Percentiles rank a stretch among this genome's conserved stretches.
Evolutionary conservation across 257 asterid species (phyloP).

Genomic region (Forsythia suspensa): DNA sequence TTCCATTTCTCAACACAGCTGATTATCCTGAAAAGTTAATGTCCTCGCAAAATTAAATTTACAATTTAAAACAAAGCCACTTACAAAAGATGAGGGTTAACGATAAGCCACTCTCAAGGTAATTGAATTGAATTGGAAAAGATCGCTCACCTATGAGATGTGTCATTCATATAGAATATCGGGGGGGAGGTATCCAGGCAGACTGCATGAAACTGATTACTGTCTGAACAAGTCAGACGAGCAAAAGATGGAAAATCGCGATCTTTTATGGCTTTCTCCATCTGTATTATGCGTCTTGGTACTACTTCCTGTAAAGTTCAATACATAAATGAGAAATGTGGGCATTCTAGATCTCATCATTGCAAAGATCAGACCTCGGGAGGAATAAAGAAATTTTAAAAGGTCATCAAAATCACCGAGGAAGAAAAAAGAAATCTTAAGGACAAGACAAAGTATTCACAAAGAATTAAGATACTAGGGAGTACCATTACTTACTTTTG

Average conservation of each 20-base stretch:
- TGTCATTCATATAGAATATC: conserved; percentile 96
- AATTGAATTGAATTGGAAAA: background rate
- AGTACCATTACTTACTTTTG: conserved; percentile 56
- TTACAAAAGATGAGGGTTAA: background rate
- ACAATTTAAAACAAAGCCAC: background rate
- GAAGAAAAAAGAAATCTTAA: background rate
- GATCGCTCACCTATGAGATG: conserved; percentile 78
- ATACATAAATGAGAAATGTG: background rate
- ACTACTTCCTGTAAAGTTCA: conserved; percentile 74
- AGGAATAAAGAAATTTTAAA: background rate
- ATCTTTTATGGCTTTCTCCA: conserved; percentile 87
- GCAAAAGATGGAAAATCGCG: conserved; percentile 89
- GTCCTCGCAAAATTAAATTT: conserved; percentile 12
- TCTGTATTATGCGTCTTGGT: conserved; percentile 75
- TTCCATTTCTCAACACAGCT: conserved; percentile 79
- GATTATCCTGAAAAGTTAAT: conserved; percentile 54
- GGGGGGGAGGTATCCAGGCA: conserved; percentile 95
- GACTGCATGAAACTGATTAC: conserved; percentile 98
- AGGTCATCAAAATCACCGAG: background rate
- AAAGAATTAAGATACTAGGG: background rate
- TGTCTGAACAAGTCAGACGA: conserved; percentile 77
- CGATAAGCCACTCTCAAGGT: background rate
- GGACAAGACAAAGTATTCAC: background rate
- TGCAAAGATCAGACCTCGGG: background rate
- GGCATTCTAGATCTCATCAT: conserved; percentile 10